These are phyloP conservation scores for Leccinum olivaceopallidum DNA, from an alignment of 768 basidiomycete species.

Conservation along the genomic window DNA sequence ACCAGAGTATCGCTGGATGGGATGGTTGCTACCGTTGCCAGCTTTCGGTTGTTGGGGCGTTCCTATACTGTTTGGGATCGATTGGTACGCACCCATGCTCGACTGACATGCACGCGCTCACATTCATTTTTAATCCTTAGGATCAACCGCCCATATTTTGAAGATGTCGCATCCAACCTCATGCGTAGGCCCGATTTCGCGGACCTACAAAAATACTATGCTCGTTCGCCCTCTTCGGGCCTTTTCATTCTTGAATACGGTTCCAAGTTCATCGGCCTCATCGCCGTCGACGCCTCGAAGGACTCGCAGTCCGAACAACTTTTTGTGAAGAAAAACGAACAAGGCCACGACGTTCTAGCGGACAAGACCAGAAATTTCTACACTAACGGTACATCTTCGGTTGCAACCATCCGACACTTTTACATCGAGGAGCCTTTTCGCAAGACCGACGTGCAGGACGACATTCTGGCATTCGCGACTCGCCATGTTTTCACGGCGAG, in stretches of 20 bases:
- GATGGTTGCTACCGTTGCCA: slow-evolving; percentile 62
- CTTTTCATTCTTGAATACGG: slow-evolving; percentile 70
- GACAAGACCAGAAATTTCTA: slow-evolving; percentile 19
- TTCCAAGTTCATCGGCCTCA: slow-evolving; percentile 59
- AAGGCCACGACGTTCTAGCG: slow-evolving; percentile 9
- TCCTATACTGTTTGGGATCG: slow-evolving; percentile 63
- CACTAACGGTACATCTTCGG: slow-evolving; percentile 40
- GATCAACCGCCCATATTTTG: slow-evolving; percentile 71
- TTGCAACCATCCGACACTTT: slow-evolving; percentile 74
- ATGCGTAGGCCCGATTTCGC: slow-evolving; percentile 58
- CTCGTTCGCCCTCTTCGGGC: slow-evolving; percentile 60
- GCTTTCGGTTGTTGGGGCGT: slow-evolving; percentile 64
- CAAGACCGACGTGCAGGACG: slow-evolving; percentile 55
- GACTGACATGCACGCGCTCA: background rate
- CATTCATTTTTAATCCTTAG: slow-evolving; percentile 35
- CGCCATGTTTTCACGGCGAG: slow-evolving; percentile 54
- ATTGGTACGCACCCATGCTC: slow-evolving; percentile 52
- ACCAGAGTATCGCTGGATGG: slow-evolving; percentile 40
- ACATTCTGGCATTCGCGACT: slow-evolving; percentile 62
- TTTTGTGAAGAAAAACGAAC: slow-evolving; percentile 24
- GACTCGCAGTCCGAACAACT: slow-evolving; percentile 37
- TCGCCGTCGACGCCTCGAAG: slow-evolving; percentile 65
- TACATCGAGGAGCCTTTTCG: slow-evolving; percentile 69
- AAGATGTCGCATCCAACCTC: slow-evolving; percentile 49
- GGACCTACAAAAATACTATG: slow-evolving; percentile 56